Conservation (phyloP, 768 basidiomycete species). For the Daedalea quercina region DNA sequence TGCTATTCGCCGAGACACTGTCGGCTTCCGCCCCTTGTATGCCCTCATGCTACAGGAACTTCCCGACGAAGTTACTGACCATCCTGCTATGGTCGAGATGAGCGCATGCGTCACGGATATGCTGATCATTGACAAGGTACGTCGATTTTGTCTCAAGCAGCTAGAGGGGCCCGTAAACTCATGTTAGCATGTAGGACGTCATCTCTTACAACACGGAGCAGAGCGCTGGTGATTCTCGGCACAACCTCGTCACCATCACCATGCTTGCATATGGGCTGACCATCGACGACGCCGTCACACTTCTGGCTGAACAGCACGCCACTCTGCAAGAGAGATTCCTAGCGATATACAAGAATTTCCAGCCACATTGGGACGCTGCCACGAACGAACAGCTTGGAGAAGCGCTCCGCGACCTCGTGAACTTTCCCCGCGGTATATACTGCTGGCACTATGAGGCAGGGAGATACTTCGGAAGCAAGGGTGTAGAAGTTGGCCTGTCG, state of each 20-base stretch:
- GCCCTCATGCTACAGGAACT: slow-evolving; percentile 36
- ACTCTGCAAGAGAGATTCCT: slow-evolving; percentile 12
- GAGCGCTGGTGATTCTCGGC: slow-evolving; percentile 14
- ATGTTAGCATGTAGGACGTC: slow-evolving; percentile 15
- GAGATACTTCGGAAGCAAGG: slow-evolving; percentile 1
- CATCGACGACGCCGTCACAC: slow-evolving; percentile 11
- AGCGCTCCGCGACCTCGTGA: background rate
- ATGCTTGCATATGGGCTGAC: slow-evolving; percentile 13
- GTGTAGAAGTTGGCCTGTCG: background rate
- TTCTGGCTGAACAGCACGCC: slow-evolving; percentile 1
- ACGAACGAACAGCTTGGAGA: background rate
- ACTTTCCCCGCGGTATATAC: background rate
- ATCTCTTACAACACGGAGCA: slow-evolving; percentile 25
- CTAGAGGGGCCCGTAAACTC: background rate
- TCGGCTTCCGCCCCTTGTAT: slow-evolving; percentile 18
- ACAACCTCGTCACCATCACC: slow-evolving; percentile 21
- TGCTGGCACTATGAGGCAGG: slow-evolving; percentile 1
- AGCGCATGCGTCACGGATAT: slow-evolving; percentile 2
- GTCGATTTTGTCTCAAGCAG: slow-evolving; percentile 13
- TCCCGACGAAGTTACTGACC: slow-evolving; percentile 48
- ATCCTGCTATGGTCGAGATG: slow-evolving; percentile 44
- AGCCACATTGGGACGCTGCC: background rate
- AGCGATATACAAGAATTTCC: slow-evolving; percentile 9
- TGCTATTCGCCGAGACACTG: slow-evolving; percentile 16
- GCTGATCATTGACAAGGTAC: slow-evolving; percentile 60